Base-by-base conservation (phyloP, 805 yeast genomes). In the Maudiozyma barnettii region DNA sequence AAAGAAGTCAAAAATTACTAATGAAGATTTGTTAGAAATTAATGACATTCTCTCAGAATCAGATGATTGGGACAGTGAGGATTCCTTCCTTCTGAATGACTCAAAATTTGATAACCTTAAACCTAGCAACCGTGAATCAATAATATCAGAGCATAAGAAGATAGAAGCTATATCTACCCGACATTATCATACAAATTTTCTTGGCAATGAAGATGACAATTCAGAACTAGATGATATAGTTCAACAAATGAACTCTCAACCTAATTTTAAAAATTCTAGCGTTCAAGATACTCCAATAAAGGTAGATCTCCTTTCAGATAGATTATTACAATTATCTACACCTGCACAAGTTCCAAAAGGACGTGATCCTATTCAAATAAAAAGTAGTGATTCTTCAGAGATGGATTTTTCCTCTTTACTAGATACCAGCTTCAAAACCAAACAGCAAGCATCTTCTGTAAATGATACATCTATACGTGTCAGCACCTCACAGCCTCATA, bases 31-130 rank as follows among this genome's bases (percentile, higher is more conserved):
- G n/a, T 18, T 39, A 7, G 51, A 48, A 10, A 21, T 50, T 20
- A 46, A 41, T 22, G 45, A 42, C 13, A 8, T 48, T 5, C 41
- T 50, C 2, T 44, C 49, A 7, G 51, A 50, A 30, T 45, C 51
- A 4, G 63, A 54, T 40, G 64, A 58, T n/a, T 60, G 51, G 51
- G 43, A 38, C 18, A 39, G 26, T 18, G 39, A 40, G 19, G 20
- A 33, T 33, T 33, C 18, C 5, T n/a, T 13, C 8, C 16, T 33
- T 8, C 36, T 33, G 8, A 26, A 26, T 6, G 10, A 14, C n/a
- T 33, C 36, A 14, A 33, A 33, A 14, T 26, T 26, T 6, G 30
- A 26, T 26, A 26, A 26, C 10, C 30, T 12, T 3, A 33, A 36
- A 39, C 33, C 21, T 6, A 16, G 42, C 8, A 39, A 26, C 8